Percentiles rank a stretch among this genome's conserved stretches.
phyloP scores from a whole-genome alignment of 2,329 filamentous ascomycete species.

The Fusarium nanum region DNA sequence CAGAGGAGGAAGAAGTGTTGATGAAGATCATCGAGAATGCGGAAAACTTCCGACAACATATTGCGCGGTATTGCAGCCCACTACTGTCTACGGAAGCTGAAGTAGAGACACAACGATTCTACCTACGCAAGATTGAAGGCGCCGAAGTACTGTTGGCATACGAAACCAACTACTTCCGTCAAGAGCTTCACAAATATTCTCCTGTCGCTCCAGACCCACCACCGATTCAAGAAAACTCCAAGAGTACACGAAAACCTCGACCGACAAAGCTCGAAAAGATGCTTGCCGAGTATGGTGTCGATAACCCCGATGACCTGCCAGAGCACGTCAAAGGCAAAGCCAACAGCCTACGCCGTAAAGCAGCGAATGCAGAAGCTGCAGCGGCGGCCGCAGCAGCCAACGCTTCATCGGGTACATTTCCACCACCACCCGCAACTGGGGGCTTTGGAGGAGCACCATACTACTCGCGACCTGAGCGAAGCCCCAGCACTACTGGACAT shows the following conservation, averaged over 20 bases:
- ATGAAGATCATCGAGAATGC: slow-evolving; percentile 89
- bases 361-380: slow-evolving; percentile 67
- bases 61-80: slow-evolving; percentile 83
- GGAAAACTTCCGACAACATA: slow-evolving; percentile 83
- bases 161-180: slow-evolving; percentile 98
- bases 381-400: slow-evolving; percentile 54
- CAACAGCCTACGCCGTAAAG: slow-evolving; percentile 78
- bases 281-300: slow-evolving; percentile 87
- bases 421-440: slow-evolving; percentile 35
- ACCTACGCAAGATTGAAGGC: slow-evolving; percentile 95
- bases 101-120: slow-evolving; percentile 90
- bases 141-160: slow-evolving; percentile 91
- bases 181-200: slow-evolving; percentile 94
- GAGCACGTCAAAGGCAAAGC: slow-evolving; percentile 84
- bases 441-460: slow-evolving; percentile 45
- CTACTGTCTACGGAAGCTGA: slow-evolving; percentile 85
- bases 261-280: slow-evolving; percentile 98
- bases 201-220: slow-evolving; percentile 89
- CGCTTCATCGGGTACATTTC: slow-evolving; percentile 26
- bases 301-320: slow-evolving; percentile 90
- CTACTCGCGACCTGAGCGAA: slow-evolving; percentile 38
- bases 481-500: slow-evolving; percentile 47
- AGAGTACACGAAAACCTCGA: slow-evolving; percentile 93
- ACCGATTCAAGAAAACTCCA: slow-evolving; percentile 85
- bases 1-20: slow-evolving; percentile 90